Percentiles rank a stretch among this genome's conserved stretches.
Conservation (phyloP, 345 rosid species). For the Balakata baccata region DNA sequence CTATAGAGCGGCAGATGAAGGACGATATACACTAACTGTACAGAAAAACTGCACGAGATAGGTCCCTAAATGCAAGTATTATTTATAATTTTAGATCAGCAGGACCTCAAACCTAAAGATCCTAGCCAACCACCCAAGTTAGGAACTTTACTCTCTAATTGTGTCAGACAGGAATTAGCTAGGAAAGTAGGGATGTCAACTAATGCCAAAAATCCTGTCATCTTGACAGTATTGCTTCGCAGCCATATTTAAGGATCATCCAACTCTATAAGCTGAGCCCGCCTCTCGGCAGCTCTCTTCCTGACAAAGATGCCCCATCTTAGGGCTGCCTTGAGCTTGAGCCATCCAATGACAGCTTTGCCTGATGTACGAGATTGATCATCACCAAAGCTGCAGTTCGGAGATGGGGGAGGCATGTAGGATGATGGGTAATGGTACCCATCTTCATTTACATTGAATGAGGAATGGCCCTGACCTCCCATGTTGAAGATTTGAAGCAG, state of each 20-base stretch:
- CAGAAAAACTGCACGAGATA: constrained; percentile 14
- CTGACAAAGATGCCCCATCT: constrained; percentile 35
- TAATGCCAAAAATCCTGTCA: background rate
- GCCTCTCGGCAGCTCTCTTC: constrained; percentile 35
- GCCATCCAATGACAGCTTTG: constrained; percentile 35
- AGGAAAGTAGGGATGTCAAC: constrained; percentile 1
- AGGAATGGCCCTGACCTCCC: constrained; percentile 20
- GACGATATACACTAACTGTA: constrained; percentile 8
- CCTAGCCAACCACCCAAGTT: too few relatives aligned
- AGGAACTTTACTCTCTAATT: background rate
- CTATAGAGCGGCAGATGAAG: background rate
- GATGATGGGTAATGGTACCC: constrained; percentile 23
- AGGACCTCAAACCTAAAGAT: background rate
- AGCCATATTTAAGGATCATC: constrained; percentile 20
- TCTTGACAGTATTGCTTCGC: background rate
- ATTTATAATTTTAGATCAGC: constrained; percentile 2
- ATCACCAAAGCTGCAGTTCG: constrained; percentile 21
- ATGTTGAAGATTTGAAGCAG: constrained; percentile 29
- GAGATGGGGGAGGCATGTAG: constrained; percentile 14
- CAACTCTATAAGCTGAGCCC: constrained; percentile 30
- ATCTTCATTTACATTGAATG: constrained; percentile 20
- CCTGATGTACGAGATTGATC: constrained; percentile 33
- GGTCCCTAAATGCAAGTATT: too few relatives aligned
- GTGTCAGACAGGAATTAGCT: background rate
- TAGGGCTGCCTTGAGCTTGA: constrained; percentile 32